phyloP scores from a whole-genome alignment of 495 filamentous ascomycete genomes.

The Cairneyella variabilis region DNA sequence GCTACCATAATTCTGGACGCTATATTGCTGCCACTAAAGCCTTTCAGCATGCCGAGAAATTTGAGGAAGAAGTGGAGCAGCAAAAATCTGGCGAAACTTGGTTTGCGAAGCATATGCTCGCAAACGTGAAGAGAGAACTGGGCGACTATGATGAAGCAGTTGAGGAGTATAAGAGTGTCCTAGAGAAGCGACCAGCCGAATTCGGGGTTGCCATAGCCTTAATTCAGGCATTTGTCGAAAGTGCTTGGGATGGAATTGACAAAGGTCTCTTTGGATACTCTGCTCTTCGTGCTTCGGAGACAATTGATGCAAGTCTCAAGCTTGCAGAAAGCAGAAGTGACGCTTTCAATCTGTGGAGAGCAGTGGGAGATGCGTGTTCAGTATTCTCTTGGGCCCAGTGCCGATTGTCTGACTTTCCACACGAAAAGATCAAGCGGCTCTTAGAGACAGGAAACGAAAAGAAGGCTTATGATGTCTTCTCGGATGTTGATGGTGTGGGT shows the following conservation, averaged over 20 bases:
- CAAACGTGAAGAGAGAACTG: conserved; percentile 87
- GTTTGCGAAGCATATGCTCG: conserved; percentile 97
- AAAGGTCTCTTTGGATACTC: conserved; percentile 81
- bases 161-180: conserved; percentile 65
- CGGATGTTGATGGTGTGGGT: conserved; percentile 69
- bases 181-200: conserved; percentile 62
- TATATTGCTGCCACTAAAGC: conserved; percentile 92
- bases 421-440: conserved; percentile 48
- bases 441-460: conserved; percentile 48
- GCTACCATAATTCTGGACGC: conserved; percentile 88
- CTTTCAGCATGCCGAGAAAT: conserved; percentile 71
- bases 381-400: conserved; percentile 75
- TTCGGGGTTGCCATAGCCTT: conserved; percentile 83
- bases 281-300: conserved; percentile 58
- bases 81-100: conserved; percentile 59
- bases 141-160: conserved; percentile 85
- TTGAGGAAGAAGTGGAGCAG: conserved; percentile 52
- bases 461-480: conserved; percentile 55
- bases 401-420: conserved; percentile 55
- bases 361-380: conserved; percentile 82
- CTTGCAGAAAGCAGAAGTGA: conserved; percentile 50
- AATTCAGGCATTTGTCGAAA: conserved; percentile 81
- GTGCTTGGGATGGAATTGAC: conserved; percentile 70
- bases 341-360: conserved; percentile 95
- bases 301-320: conserved; percentile 49